Evolutionary conservation across 2,329 filamentous ascomycete species (phyloP).

Genomic region (Talaromyces verruculosus): DNA sequence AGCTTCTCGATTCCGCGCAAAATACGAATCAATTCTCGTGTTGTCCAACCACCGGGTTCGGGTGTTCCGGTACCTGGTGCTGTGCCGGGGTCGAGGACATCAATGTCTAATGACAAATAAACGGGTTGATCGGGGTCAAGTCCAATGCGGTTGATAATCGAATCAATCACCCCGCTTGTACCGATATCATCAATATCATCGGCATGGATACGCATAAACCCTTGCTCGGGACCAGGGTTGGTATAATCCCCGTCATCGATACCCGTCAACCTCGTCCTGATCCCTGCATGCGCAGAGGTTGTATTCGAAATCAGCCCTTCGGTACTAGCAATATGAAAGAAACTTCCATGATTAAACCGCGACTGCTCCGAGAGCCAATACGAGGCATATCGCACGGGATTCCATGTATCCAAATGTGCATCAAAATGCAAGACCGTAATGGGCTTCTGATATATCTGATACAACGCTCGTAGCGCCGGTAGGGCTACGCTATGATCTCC

Average conservation of each 20-base stretch:
- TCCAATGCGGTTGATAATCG: constrained; percentile 71
- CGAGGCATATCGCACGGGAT: constrained; percentile 72
- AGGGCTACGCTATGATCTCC: constrained; percentile 72
- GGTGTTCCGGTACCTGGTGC: constrained; percentile 80
- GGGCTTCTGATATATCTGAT: constrained; percentile 60
- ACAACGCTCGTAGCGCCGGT: constrained; percentile 66
- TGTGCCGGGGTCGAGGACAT: constrained; percentile 72
- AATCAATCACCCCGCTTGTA: constrained; percentile 65
- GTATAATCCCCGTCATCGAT: constrained; percentile 66
- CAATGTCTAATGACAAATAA: constrained; percentile 78
- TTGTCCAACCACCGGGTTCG: constrained; percentile 89
- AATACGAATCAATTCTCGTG: constrained; percentile 79
- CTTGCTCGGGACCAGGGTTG: constrained; percentile 68
- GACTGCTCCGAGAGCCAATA: constrained; percentile 71
- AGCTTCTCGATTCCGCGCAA: constrained; percentile 76
- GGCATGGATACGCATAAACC: constrained; percentile 75
- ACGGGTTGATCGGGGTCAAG: constrained; percentile 67
- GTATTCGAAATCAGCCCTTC: constrained; percentile 76
- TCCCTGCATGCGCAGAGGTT: constrained; percentile 76
- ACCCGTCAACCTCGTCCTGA: constrained; percentile 73
- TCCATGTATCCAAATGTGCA: constrained; percentile 81
- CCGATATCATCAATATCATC: constrained; percentile 88
- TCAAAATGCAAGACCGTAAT: constrained; percentile 75
- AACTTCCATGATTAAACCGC: constrained; percentile 82
- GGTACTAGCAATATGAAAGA: constrained; percentile 84